Evolutionary conservation across 2,329 filamentous ascomycete genomes (phyloP), one percentile per base, ranked within the genome.

Genomic region (Neopestalotiopsis sp.): DNA sequence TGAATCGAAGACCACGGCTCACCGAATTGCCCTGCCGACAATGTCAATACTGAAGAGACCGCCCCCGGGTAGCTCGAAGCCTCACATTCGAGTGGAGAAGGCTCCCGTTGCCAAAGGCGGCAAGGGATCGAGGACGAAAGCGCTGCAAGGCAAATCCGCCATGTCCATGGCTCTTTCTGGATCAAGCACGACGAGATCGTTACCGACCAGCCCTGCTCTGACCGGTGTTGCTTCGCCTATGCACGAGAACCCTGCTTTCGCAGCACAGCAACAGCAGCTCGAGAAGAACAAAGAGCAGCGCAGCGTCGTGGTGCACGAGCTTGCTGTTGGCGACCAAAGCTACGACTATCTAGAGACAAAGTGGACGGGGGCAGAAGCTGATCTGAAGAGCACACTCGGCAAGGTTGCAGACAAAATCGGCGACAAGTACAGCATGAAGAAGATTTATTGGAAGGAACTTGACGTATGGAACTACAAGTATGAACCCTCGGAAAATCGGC

Each of bases 401-500:
- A 91, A 91, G 78, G 87, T 89, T 28, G 89, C 87, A 67, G 82
- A 86, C 68, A 71, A 81, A 4, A 77, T 81, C 2, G 80, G 80
- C 4, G 83, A 87, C 70, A 88, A 84, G 72, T 91, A 87, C 84
- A 79, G 81, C 42, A 78, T 91, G 73, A 85, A 86, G 70, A 89
- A 87, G 78, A 79, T 82, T 30, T 88, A 84, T 71, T 91, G 86
- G 85, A 90, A 86, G 77, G 89, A 91, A 71, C 82, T 91, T 14
- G 89, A 91, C 72, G 87, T 90, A 28, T 91, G 87, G 85, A 86
- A 84, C 68, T 90, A 90, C 76, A 80, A 86, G 34, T 91, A 91
- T 74, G 81, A 82, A 59, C 82, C 77, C 49, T 79, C 84, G 20
- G 84, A 86, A 40, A 85, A 89, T 70, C 86, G 89, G 38, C 83